These are phyloP conservation scores for Xylaria sp. DNA, from an alignment of 495 filamentous ascomycete species.

Conservation along the genomic window DNA sequence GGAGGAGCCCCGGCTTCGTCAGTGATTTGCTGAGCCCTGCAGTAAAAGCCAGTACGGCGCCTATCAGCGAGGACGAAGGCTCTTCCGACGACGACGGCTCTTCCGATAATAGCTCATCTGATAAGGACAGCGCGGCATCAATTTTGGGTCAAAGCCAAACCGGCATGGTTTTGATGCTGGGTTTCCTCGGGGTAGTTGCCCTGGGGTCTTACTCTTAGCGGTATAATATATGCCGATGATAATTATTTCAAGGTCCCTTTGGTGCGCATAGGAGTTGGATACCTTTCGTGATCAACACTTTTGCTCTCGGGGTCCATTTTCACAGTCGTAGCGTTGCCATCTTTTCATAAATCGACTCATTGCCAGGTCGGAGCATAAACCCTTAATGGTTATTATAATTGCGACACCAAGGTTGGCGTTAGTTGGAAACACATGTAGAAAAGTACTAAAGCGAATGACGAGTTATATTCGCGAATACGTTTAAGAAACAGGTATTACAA, in stretches of 20 bases:
- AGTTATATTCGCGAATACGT: too few relatives aligned
- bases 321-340: not conserved
- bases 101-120: constrained; percentile 17
- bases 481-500: not conserved
- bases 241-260: not conserved
- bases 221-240: not conserved
- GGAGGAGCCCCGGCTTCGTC: constrained; percentile 46
- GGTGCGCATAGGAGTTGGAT: not conserved
- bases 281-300: not conserved
- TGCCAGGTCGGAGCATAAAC: not conserved
- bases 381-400: not conserved
- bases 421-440: not conserved
- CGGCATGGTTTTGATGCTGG: constrained; percentile 6
- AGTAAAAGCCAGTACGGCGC: constrained; percentile 36
- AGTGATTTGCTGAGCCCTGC: constrained; percentile 43
- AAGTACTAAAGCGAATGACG: not conserved
- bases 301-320: not conserved
- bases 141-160: not conserved
- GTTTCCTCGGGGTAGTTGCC: not conserved
- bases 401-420: not conserved
- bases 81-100: constrained; percentile 17
- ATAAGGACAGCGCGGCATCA: constrained; percentile 22
- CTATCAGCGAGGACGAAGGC: constrained; percentile 28
- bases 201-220: not conserved
- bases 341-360: not conserved